Evolutionary conservation across 306 rosid genomes (phyloP), one percentile per base, ranked within the genome.

Genomic region (Pterocarpus macrocarpus): DNA sequence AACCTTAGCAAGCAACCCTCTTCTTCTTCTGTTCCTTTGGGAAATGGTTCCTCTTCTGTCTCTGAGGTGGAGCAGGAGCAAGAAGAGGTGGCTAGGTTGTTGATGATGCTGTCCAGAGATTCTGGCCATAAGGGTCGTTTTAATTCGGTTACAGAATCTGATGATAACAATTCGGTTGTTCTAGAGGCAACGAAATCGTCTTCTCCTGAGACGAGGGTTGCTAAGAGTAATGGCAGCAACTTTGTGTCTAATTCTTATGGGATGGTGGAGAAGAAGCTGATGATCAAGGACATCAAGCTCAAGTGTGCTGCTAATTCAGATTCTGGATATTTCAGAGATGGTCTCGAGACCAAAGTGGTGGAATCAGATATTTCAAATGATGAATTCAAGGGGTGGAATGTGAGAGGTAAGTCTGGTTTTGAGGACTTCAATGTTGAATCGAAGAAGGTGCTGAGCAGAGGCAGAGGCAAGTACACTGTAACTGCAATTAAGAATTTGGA

Each of bases 81-180:
- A 57, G 88, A 88, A 79, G 94, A 92, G 78, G 97, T 86, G 39
- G 97, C 97, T 52, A 80, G 49, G 82, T 81, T 92, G 71, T 88
- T 95, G 90, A 90, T 95, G 85, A 52, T 91, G 80, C 62, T 95
- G 86, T 95, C 99, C 30, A 86, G 80, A 80, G 95, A 88, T 82
- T 80, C 82, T 44, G 83, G 87, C 64, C 57, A 45, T 33, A 88
- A 38, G 84, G 78, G 81, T 81, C 84, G 85, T 69, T 77, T 86
- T 75, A 79, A 75, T 82, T 83, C 89, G 3, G 81, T 79, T 49
- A 79, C 84, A 7, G 93, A 92, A 11, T 91, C 92, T 86, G 91
- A 90, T 15, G 88, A 90, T 71, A 88, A 89, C 86, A 85, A 89
- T 64, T 90, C 97, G 2, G 83, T 90, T 73, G 73, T 86, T 83